Conservation (phyloP, 78 protist genomes). For the Dictyostelium capitatum region DNA sequence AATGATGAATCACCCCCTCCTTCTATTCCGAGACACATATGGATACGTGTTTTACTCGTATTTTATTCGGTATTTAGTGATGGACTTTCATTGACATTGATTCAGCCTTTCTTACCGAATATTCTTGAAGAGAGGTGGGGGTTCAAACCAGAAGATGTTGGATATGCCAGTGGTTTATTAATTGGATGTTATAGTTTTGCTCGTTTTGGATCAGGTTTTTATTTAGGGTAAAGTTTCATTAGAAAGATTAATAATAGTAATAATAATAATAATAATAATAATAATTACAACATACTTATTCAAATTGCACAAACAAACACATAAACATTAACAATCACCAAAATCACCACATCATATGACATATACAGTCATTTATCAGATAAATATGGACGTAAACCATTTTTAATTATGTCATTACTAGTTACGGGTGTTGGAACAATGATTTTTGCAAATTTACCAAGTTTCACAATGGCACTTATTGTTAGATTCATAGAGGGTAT, state of each 20-base stretch:
- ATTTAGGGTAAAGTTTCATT: slow-evolving; percentile 32
- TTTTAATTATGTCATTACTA: slow-evolving; percentile 32
- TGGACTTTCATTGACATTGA: slow-evolving; percentile 54
- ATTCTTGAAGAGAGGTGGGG: slow-evolving; percentile 44
- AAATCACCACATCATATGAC: not conserved
- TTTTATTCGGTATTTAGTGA: slow-evolving; percentile 39
- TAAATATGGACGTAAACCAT: slow-evolving; percentile 70
- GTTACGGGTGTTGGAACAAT: slow-evolving; percentile 50
- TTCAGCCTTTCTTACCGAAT: slow-evolving; percentile 65
- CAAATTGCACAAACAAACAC: not conserved
- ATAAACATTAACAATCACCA: not conserved
- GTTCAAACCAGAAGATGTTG: not conserved
- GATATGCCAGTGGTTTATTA: slow-evolving; percentile 36
- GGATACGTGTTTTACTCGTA: slow-evolving; percentile 36
- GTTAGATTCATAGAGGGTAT: slow-evolving; percentile 63
- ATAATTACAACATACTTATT: not conserved
- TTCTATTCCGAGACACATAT: slow-evolving; percentile 40
- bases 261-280: not conserved
- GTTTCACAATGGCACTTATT: slow-evolving; percentile 32
- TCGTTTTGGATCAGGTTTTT: slow-evolving; percentile 62
- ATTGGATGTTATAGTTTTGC: slow-evolving; percentile 55
- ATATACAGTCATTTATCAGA: slow-evolving; percentile 46
- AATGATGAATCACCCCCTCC: slow-evolving; percentile 9
- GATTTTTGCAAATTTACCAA: slow-evolving; percentile 62
- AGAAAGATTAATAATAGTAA: not conserved